Base-by-base conservation (phyloP, 352 stramenopile species). In the Phytopythium oedochilum region DNA sequence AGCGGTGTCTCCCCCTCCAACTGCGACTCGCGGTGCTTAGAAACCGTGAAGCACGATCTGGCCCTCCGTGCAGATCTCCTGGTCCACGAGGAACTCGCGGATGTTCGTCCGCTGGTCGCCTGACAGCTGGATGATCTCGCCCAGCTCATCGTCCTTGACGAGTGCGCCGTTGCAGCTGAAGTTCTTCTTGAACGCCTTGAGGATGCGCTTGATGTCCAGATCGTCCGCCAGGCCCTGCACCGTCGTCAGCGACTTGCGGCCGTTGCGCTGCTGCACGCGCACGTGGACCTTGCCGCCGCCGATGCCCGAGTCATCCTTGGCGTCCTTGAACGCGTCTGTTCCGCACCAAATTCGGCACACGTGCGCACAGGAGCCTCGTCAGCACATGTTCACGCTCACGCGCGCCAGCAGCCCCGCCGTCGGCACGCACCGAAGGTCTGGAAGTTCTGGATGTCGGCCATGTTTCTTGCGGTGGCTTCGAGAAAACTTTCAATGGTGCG, bases 101-200 rank as follows among this genome's bases (percentile, higher is more conserved):
- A 99, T 97, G 83, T 99, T 99, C 46, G 94, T 98, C 71, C 97
- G 82, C 79, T 99, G 97, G 83, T 99, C 97, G 54, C 97, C 97
- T 48, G 94, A 98, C 34, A 99, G 84, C 76, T 99, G 97, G 73
- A 99, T 98, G 66, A 99, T 97, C 71, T 99, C 97, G 51, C 95
- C 90, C 31, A 96, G 75, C 63, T 99, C 96, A 52, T 98, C 88
- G 73, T 99, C 97, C 66, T 99, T 98, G 50, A 98, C 95, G 36
- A 99, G 96, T 53, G 96, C 96, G 54, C 97, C 97, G 82, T 99
- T 99, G 83, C 97, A 99, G 70, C 89, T 98, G 71, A 99, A 99
- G 78, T 99, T 99, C 85, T 99, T 99, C 89, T 99, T 99, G 71
- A 99, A 99, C 46, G 97, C 97, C 79, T 99, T 99, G 62, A 98